These are phyloP conservation scores for Malassezia japonica DNA, from an alignment of 1,284 basidiomycete species.

Conservation along the genomic window DNA sequence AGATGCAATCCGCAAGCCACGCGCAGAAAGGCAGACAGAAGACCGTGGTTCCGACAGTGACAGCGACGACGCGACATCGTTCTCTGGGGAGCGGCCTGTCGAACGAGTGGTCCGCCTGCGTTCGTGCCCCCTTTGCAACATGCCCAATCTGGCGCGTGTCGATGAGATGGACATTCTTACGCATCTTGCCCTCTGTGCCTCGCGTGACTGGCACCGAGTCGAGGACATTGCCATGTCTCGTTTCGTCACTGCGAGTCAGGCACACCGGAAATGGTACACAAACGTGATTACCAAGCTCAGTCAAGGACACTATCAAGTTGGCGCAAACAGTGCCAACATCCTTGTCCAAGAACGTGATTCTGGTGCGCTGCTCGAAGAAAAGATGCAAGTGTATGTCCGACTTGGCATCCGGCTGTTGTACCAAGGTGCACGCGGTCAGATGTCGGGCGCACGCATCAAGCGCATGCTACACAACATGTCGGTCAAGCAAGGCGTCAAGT, in stretches of 20 bases:
- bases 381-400: slow-evolving; percentile 89
- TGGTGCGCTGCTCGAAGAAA: slow-evolving; percentile 89
- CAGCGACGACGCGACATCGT: neutral
- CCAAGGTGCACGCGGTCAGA: slow-evolving; percentile 75
- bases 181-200: slow-evolving; percentile 70
- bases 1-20: slow-evolving; percentile 28
- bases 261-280: slow-evolving; percentile 92
- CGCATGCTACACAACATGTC: slow-evolving; percentile 76
- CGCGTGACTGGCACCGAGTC: slow-evolving; percentile 82
- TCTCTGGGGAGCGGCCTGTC: too few relatives aligned
- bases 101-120: slow-evolving; percentile 91
- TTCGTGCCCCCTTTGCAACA: slow-evolving; percentile 84
- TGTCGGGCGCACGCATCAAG: slow-evolving; percentile 78
- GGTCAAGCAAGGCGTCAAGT: slow-evolving; percentile 89
- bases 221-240: slow-evolving; percentile 65
- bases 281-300: slow-evolving; percentile 69
- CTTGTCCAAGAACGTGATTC: slow-evolving; percentile 58
- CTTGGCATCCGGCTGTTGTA: slow-evolving; percentile 84
- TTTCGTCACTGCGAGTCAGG: slow-evolving; percentile 88
- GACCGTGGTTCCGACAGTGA: neutral
- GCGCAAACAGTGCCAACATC: slow-evolving; percentile 87
- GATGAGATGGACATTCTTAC: slow-evolving; percentile 88
- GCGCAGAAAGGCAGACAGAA: neutral
- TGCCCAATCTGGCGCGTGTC: slow-evolving; percentile 70
- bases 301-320: slow-evolving; percentile 71